A percentile compares a stretch with the other conserved stretches of the same genome.
phyloP scores from a whole-genome alignment of 768 basidiomycete species.

The Scleroderma citrinum region DNA sequence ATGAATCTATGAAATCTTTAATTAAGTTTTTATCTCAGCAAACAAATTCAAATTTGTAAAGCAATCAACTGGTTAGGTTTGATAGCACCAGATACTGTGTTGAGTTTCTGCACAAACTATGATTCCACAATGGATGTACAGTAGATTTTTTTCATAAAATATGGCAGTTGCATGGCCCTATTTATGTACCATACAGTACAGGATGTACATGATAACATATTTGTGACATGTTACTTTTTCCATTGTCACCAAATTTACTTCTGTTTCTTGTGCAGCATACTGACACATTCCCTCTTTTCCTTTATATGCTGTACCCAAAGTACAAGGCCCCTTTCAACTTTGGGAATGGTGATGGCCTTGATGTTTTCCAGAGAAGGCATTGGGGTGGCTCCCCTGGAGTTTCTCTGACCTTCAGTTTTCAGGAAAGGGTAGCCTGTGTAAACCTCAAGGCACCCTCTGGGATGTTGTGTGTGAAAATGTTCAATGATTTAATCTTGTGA shows the following conservation, averaged over 20 bases:
- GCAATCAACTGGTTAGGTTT: too few species aligned
- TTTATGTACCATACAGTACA: too few species aligned
- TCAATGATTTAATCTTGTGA: neutral
- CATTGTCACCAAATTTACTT: neutral
- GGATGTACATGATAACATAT: too few species aligned
- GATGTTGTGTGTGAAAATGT: neutral
- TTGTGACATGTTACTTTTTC: too few species aligned
- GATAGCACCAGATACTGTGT: too few species aligned
- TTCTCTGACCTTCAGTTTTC: neutral
- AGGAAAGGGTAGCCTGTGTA: neutral
- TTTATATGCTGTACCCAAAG: slow-evolving; percentile 22
- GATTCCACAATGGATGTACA: too few species aligned
- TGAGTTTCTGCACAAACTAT: too few species aligned
- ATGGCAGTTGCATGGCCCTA: too few species aligned
- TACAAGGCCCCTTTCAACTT: slow-evolving; percentile 26
- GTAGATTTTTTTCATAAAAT: too few species aligned
- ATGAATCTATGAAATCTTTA: too few species aligned
- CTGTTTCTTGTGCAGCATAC: slow-evolving; percentile 4
- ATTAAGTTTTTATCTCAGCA: too few species aligned
- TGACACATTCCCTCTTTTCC: neutral
- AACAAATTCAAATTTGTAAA: too few species aligned
- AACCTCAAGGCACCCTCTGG: neutral
- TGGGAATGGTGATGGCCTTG: slow-evolving; percentile 27
- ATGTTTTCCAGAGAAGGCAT: slow-evolving; percentile 24
- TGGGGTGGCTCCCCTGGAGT: slow-evolving; percentile 11